These are phyloP conservation scores for Raphanus sativus DNA, from an alignment of 345 rosid species.

Conservation along the genomic window DNA sequence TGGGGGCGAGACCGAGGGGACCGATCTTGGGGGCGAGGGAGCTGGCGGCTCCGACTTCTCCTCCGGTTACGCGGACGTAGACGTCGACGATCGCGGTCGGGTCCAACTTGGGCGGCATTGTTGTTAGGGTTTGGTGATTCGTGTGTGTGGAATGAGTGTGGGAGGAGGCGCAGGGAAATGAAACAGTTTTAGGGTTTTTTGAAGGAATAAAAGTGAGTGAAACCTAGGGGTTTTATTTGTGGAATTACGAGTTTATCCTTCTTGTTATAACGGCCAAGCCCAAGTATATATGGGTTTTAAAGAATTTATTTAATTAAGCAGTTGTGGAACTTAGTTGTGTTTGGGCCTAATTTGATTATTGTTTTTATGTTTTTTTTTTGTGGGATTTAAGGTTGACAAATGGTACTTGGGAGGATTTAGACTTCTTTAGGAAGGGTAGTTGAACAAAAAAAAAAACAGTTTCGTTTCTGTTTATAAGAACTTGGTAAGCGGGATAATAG, in stretches of 20 bases:
- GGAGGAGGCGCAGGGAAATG: no score
- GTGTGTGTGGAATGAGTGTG: no score
- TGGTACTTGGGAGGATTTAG: no score
- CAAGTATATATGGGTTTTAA: neutral
- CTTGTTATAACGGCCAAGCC: neutral
- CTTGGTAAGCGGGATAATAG: neutral
- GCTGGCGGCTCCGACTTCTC: slow-evolving; percentile 64
- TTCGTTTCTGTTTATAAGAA: no score
- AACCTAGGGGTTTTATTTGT: slow-evolving; percentile 24
- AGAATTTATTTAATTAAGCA: no score
- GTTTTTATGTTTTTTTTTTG: no score
- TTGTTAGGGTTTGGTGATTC: neutral
- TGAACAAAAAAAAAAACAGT: no score
- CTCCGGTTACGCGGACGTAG: slow-evolving; percentile 59
- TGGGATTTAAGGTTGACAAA: no score
- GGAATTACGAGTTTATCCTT: slow-evolving; percentile 10
- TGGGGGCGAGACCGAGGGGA: slow-evolving; percentile 64
- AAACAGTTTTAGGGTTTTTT: no score
- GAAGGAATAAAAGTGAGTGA: neutral
- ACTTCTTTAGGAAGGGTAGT: no score
- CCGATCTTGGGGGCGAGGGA: slow-evolving; percentile 64
- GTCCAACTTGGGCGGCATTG: slow-evolving; percentile 64
- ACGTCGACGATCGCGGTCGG: slow-evolving; percentile 54
- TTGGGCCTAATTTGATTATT: no score
- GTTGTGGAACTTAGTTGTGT: neutral